Conservation (phyloP, 371 early-diverging fungal species). For the Saksenaea vasiformis region DNA sequence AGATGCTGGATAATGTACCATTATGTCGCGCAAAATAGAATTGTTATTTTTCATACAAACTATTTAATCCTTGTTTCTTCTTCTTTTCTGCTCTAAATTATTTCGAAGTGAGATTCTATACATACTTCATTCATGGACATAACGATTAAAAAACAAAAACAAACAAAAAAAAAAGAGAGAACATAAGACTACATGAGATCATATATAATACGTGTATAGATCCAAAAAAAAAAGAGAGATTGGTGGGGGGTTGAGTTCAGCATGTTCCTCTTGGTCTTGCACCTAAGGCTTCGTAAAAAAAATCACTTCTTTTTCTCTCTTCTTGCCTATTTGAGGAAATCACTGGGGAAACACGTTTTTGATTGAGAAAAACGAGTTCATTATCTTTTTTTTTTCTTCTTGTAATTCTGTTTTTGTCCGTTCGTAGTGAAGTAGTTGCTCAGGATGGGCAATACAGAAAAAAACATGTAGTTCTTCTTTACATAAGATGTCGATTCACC, state of each 20-base stretch:
- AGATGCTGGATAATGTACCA: slow-evolving; percentile 54
- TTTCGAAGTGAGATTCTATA: not conserved
- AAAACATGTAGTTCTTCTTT: too few relatives aligned
- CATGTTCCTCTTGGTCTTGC: not conserved
- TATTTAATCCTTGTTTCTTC: not conserved
- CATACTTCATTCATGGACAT: not conserved
- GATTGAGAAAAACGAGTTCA: not conserved
- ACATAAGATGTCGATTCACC: not conserved
- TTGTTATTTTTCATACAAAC: not conserved
- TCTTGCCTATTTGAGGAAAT: slow-evolving; percentile 1
- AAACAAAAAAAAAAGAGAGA: not conserved
- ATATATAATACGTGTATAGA: not conserved
- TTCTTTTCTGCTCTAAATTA: not conserved
- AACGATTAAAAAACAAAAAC: slow-evolving; percentile 1
- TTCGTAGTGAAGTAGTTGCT: not conserved
- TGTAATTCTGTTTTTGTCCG: not conserved
- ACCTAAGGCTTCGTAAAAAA: not conserved
- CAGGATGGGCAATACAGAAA: not conserved
- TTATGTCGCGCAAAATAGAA: slow-evolving; percentile 11
- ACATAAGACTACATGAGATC: not conserved
- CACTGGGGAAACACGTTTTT: slow-evolving; percentile 11
- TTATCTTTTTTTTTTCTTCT: not conserved
- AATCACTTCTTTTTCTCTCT: not conserved
- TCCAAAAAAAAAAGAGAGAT: not conserved
- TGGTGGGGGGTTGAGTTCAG: not conserved